A percentile compares a stretch with the other conserved stretches of the same genome.
Evolutionary conservation across 495 filamentous ascomycete species (phyloP).

Genomic region (Annulohypoxylon maeteangense): DNA sequence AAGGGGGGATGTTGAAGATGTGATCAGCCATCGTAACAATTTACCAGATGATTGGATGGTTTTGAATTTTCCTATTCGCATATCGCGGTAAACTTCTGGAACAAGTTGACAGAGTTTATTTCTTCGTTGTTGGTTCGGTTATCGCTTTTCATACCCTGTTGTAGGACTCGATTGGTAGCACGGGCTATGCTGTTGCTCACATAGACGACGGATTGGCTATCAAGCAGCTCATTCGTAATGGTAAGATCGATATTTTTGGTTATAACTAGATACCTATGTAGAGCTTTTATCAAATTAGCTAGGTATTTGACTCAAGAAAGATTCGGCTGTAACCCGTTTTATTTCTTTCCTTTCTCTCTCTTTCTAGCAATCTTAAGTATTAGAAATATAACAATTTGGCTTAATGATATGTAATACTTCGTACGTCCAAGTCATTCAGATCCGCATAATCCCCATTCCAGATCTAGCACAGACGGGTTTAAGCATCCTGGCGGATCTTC

Average conservation of each 20-base stretch:
- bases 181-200: too few relatives aligned
- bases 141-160: background rate
- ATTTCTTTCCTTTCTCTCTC: too few relatives aligned
- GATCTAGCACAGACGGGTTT: too few relatives aligned
- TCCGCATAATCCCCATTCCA: too few relatives aligned
- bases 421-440: too few relatives aligned
- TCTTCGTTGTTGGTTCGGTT: background rate
- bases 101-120: too few relatives aligned
- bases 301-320: background rate
- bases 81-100: background rate
- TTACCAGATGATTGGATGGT: background rate
- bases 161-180: background rate
- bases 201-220: too few relatives aligned
- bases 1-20: background rate
- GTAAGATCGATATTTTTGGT: too few relatives aligned
- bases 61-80: background rate
- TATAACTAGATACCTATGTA: too few relatives aligned
- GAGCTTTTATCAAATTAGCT: background rate
- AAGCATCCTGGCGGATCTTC: too few relatives aligned
- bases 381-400: background rate
- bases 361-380: background rate
- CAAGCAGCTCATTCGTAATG: too few relatives aligned
- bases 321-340: background rate
- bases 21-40: background rate
- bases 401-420: too few relatives aligned